These are phyloP conservation scores for Prunus yedoensis DNA, from an alignment of 331 rosid species.

Conservation along the genomic window DNA sequence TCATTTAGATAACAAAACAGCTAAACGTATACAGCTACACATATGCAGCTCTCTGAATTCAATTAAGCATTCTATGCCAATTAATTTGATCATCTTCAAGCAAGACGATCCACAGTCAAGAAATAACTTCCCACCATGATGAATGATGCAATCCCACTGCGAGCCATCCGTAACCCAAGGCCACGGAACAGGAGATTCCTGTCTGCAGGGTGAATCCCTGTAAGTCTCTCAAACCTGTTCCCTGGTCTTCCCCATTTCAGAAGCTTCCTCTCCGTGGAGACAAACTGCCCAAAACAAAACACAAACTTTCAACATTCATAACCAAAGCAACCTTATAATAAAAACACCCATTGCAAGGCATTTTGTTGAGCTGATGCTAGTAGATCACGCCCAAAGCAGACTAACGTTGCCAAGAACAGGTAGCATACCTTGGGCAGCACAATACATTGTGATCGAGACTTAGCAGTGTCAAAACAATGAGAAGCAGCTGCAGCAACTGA, in stretches of 20 bases:
- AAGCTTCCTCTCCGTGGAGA: conserved; percentile 68
- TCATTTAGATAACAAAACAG: not conserved
- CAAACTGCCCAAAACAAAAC: conserved; percentile 51
- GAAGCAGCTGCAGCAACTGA: conserved; percentile 93
- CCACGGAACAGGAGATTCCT: conserved; percentile 69
- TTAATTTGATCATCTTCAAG: conserved; percentile 2
- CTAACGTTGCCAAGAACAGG: not conserved
- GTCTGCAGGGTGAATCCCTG: conserved; percentile 88
- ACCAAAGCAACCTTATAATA: not conserved
- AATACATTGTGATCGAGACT: conserved; percentile 65
- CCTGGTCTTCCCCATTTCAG: conserved; percentile 75
- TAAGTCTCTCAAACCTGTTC: conserved; percentile 60
- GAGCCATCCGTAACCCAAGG: conserved; percentile 70
- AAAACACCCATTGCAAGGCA: not conserved
- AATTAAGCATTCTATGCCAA: conserved; percentile 4
- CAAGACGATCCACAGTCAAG: conserved; percentile 55
- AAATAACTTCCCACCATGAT: conserved; percentile 71
- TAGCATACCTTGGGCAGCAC: conserved; percentile 76
- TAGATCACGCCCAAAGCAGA: not conserved
- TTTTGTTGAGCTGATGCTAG: not conserved
- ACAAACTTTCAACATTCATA: not conserved
- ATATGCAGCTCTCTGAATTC: not conserved
- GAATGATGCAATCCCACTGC: conserved; percentile 71
- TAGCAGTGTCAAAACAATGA: conserved; percentile 90
- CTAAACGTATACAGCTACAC: not conserved